phyloP scores from a whole-genome alignment of 225 moss, liverwort and hornwort species.

The Bryoerythrophyllum caledonicum region DNA sequence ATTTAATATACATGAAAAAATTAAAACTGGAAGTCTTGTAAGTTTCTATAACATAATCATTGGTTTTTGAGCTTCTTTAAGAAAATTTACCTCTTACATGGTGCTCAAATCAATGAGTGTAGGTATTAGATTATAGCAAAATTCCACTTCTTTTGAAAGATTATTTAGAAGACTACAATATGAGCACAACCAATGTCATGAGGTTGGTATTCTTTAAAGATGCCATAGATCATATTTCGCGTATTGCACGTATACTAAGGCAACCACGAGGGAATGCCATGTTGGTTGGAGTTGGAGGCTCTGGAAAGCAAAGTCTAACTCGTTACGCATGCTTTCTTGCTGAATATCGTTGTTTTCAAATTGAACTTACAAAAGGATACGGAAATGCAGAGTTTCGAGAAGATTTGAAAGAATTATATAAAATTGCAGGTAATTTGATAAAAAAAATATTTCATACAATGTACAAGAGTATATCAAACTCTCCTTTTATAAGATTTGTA shows the following conservation, averaged over 20 bases:
- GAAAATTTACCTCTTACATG: neutral
- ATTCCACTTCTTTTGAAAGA: slow-evolving; percentile 72
- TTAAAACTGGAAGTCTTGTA: too few relatives aligned
- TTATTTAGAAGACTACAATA: slow-evolving; percentile 87
- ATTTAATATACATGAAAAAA: too few relatives aligned
- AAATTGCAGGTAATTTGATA: slow-evolving; percentile 56
- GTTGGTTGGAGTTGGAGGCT: slow-evolving; percentile 93
- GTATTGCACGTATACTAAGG: slow-evolving; percentile 66
- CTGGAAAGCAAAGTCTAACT: slow-evolving; percentile 93
- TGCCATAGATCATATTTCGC: slow-evolving; percentile 74
- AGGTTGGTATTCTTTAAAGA: slow-evolving; percentile 88
- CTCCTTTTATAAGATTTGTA: too few relatives aligned
- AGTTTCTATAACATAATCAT: too few relatives aligned
- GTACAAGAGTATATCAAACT: too few relatives aligned
- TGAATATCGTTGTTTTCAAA: slow-evolving; percentile 82
- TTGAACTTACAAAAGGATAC: slow-evolving; percentile 87
- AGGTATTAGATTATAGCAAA: slow-evolving; percentile 67
- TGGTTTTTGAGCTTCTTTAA: too few relatives aligned
- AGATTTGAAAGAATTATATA: slow-evolving; percentile 80
- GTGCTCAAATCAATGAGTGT: neutral
- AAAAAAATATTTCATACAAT: too few relatives aligned
- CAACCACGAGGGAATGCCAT: slow-evolving; percentile 96
- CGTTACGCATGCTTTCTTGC: slow-evolving; percentile 73
- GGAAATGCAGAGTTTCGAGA: slow-evolving; percentile 81
- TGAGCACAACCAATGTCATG: slow-evolving; percentile 88